Evolutionary conservation across 257 asterid species (phyloP), one percentile per base, ranked within the genome.

Genomic region (Fraxinus quadrangulata): DNA sequence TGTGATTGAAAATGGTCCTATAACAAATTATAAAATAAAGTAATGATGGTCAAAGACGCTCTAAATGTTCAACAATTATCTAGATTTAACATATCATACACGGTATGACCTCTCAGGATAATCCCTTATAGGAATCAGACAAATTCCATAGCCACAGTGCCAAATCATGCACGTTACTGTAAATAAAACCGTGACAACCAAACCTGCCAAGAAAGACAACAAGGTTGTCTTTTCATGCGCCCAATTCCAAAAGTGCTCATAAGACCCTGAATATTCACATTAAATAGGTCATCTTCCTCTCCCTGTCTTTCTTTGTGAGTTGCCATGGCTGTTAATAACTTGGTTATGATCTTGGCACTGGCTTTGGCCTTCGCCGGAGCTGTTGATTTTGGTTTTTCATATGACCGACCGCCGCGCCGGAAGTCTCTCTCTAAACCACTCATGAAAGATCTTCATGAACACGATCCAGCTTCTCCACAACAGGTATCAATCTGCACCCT

Each of bases 381-480:
- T 42, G 70, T 74, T 54, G 74, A 72, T 73, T 30, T 31, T 3
- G 67, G 70, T 10, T 13, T 39, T 70, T 77, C 87, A 5, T 87
- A 87, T 78, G 74, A 82, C 19, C 85, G 90, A 16, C 90, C 90
- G 42, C 84, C 84, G 37, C 56, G 85, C 36, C 77, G 85, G n/a
- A 72, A 76, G 31, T 34, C 82, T 59, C 14, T 66, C 16, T 80
- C 71, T 67, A 39, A 76, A 56, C 65, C 87, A 5, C 81, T 63
- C 68, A 37, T 82, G 40, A 11, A 42, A 17, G 73, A 73, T 71
- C 81, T 37, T 63, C 2, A 26, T 63, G 69, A 23, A 9, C n/a
- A 10, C 24, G 63, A 71, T 69, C 67, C 87, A 9, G 42, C 77
- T 37, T 82, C 88, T 65, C 90, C 90, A 7, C 88, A 87, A 80